Evolutionary conservation across 441 rosid species (phyloP), one percentile per base, ranked within the genome.

Genomic region (Erysimum cheiri): DNA sequence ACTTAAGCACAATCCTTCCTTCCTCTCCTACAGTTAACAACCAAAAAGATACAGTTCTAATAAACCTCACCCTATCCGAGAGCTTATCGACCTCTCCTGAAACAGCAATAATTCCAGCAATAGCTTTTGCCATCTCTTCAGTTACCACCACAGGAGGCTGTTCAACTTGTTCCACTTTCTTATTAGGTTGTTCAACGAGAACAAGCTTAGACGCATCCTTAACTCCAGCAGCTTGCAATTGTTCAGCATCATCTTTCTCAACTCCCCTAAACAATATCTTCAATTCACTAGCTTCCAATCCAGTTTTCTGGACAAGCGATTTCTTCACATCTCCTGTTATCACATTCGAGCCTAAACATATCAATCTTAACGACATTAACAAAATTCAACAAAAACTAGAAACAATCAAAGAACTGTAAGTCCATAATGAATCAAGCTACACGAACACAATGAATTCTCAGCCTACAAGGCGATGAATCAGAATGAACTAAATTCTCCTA

Each of bases 201-300:
- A 87, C 47, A 64, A 92, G 40, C 81, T 80, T 88, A 0, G 92
- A 85, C 4, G 75, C 78, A 61, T 87, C 90, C 77, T 79, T 88
- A 56, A 87, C 80, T 69, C 93, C 97, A 22, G 83, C 87, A 47
- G 46, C 78, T 35, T 81, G 80, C 71, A 90, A 80, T 17, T 46
- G 79, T 32, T 87, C 92, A 36, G 65, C 58, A 53, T 87, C 93
- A 29, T 85, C 89, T 40, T 72, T 85, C 75, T 87, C 93, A 53
- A 77, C 76, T 60, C 97, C 98, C 69, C 94, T 82, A 64, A 93
- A 93, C 71, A 89, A 84, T 26, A 90, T 68, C 76, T 74, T 84
- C 68, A 81, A 79, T 26, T 68, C 73, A 44, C 47, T 75, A 49
- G 81, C 77, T 35, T 82, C 85, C 80, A 88, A 37, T 0, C 86